Conservation (phyloP, 2,329 filamentous ascomycete species). For the Achaetomium macrosporum region DNA sequence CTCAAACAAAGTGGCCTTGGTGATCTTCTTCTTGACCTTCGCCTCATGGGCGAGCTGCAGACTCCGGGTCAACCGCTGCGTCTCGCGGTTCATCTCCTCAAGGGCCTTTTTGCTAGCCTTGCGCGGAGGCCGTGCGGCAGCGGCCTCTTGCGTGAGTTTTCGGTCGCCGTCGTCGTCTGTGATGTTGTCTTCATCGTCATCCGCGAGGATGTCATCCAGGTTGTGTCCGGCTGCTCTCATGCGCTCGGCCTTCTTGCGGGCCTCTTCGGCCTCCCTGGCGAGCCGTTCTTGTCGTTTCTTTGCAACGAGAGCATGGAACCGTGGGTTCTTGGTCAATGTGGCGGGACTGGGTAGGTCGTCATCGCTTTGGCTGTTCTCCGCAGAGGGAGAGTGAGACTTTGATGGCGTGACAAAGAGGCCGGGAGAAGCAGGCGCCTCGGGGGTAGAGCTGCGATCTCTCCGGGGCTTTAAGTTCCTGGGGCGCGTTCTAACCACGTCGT, state of each 20-base stretch:
- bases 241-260: slow-evolving; percentile 43
- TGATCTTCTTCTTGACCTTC: slow-evolving; percentile 85
- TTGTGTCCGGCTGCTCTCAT: slow-evolving; percentile 33
- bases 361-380: slow-evolving; percentile 21
- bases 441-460: slow-evolving; percentile 30
- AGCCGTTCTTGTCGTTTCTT: slow-evolving; percentile 70
- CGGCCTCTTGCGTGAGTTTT: slow-evolving; percentile 60
- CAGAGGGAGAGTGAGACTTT: slow-evolving; percentile 29
- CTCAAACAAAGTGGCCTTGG: slow-evolving; percentile 74
- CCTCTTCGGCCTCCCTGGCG: slow-evolving; percentile 58
- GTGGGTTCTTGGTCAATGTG: slow-evolving; percentile 42
- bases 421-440: slow-evolving; percentile 27
- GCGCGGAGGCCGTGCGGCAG: slow-evolving; percentile 51
- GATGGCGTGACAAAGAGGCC: slow-evolving; percentile 26
- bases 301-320: slow-evolving; percentile 66
- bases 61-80: slow-evolving; percentile 81
- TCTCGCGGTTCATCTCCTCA: slow-evolving; percentile 92
- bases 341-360: slow-evolving; percentile 40
- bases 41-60: slow-evolving; percentile 89
- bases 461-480: slow-evolving; percentile 37
- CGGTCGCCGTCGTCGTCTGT: slow-evolving; percentile 58
- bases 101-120: slow-evolving; percentile 93
- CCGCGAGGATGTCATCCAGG: slow-evolving; percentile 34
- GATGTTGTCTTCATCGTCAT: slow-evolving; percentile 45
- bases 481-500: slow-evolving; percentile 37